Percentiles rank a stretch among this genome's conserved stretches.
These are phyloP conservation scores for Pleurotus salmoneostramineus DNA, from an alignment of 768 basidiomycete species.

Conservation along the genomic window DNA sequence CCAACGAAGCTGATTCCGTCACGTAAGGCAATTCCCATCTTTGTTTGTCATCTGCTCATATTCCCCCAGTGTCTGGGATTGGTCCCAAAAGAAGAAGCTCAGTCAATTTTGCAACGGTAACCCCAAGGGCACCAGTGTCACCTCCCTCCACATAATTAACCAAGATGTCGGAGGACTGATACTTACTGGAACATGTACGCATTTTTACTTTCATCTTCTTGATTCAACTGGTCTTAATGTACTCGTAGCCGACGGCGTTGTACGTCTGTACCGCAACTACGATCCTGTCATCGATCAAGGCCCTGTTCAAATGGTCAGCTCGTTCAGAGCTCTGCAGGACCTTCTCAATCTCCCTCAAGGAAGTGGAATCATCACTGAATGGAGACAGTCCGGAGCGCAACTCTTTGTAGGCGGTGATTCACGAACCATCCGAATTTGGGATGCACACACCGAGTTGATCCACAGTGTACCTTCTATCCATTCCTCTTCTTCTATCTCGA, in stretches of 20 bases:
- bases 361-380: slow-evolving; percentile 83
- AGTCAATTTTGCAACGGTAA: slow-evolving; percentile 90
- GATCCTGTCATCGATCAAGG: slow-evolving; percentile 69
- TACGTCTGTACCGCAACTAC: slow-evolving; percentile 91
- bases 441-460: slow-evolving; percentile 84
- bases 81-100: slow-evolving; percentile 76
- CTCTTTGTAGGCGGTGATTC: slow-evolving; percentile 92
- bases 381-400: slow-evolving; percentile 86
- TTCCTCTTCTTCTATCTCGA: background rate
- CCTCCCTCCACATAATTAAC: slow-evolving; percentile 89
- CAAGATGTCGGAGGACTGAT: slow-evolving; percentile 93
- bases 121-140: slow-evolving; percentile 75
- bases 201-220: background rate
- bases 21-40: slow-evolving; percentile 43
- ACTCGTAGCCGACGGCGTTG: slow-evolving; percentile 82
- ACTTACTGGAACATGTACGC: slow-evolving; percentile 78
- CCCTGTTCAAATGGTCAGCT: slow-evolving; percentile 87
- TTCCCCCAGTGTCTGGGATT: slow-evolving; percentile 82
- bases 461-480: slow-evolving; percentile 54
- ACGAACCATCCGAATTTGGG: slow-evolving; percentile 87
- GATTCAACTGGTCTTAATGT: slow-evolving; percentile 1
- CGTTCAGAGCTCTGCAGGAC: slow-evolving; percentile 87
- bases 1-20: slow-evolving; percentile 84
- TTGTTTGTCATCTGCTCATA: slow-evolving; percentile 2
- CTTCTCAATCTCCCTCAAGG: slow-evolving; percentile 72